phyloP scores from a whole-genome alignment of 2,329 filamentous ascomycete genomes.

The Pseudogymnoascus verrucosus region DNA sequence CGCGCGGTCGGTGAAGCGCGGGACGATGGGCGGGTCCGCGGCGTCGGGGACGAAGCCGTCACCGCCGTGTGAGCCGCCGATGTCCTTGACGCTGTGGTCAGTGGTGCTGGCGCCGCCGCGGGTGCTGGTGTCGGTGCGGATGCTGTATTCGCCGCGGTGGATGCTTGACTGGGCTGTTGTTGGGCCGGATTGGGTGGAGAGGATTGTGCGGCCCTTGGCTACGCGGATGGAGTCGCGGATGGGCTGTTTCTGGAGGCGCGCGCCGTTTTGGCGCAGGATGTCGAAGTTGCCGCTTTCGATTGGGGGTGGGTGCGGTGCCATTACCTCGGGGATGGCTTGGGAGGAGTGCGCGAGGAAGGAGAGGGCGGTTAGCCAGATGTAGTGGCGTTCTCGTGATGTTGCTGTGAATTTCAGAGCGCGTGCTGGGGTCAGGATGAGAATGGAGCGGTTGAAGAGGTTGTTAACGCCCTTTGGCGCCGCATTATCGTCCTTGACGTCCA shows the following conservation, averaged over 20 bases:
- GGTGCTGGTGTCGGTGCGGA: background rate
- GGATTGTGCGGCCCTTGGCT: constrained; percentile 62
- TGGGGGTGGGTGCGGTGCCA: constrained; percentile 46
- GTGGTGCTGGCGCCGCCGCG: background rate
- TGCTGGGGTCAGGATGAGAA: constrained; percentile 87
- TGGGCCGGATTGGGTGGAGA: constrained; percentile 30
- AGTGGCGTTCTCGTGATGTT: constrained; percentile 73
- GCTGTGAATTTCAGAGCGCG: constrained; percentile 94
- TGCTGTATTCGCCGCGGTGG: constrained; percentile 26
- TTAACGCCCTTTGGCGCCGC: constrained; percentile 64
- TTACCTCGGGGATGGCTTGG: constrained; percentile 69
- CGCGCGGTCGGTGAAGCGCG: constrained; percentile 54
- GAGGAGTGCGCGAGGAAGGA: constrained; percentile 91
- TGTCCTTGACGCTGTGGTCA: constrained; percentile 12
- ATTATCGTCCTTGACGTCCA: constrained; percentile 94
- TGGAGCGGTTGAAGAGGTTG: constrained; percentile 79
- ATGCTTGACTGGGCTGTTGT: constrained; percentile 28
- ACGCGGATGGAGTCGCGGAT: constrained; percentile 87
- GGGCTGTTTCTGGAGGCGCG: constrained; percentile 32
- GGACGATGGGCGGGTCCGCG: constrained; percentile 65
- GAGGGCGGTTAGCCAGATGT: constrained; percentile 87
- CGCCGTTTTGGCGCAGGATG: constrained; percentile 22
- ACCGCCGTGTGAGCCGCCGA: constrained; percentile 13
- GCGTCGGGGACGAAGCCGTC: constrained; percentile 36
- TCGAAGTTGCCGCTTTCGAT: constrained; percentile 45